These are phyloP conservation scores for Phytophthora boehmeriae DNA, from an alignment of 352 stramenopile genomes.

Conservation along the genomic window DNA sequence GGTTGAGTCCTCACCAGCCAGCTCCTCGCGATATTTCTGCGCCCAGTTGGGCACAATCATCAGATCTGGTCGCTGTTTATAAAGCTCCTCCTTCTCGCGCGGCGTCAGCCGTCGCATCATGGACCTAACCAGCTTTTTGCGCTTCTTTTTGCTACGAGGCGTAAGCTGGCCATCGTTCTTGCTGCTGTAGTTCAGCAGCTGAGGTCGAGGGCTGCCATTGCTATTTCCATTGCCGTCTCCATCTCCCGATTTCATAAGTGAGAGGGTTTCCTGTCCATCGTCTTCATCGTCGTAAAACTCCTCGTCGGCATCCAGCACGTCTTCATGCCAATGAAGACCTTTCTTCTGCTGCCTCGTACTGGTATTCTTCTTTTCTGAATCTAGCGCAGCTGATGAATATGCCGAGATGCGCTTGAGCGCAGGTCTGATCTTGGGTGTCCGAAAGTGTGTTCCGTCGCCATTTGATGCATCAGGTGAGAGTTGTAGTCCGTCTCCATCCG, in stretches of 20 bases:
- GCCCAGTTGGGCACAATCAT: slow-evolving; percentile 91
- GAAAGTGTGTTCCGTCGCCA: slow-evolving; percentile 67
- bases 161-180: slow-evolving; percentile 56
- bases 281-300: slow-evolving; percentile 75
- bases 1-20: slow-evolving; percentile 68
- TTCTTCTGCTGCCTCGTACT: slow-evolving; percentile 49
- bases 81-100: slow-evolving; percentile 86
- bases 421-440: slow-evolving; percentile 48
- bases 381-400: slow-evolving; percentile 55
- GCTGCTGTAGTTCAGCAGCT: slow-evolving; percentile 67
- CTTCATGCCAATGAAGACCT: slow-evolving; percentile 71
- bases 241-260: slow-evolving; percentile 49
- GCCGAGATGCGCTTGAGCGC: slow-evolving; percentile 83
- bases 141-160: slow-evolving; percentile 78
- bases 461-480: slow-evolving; percentile 72
- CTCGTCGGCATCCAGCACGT: slow-evolving; percentile 78
- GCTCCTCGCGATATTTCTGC: slow-evolving; percentile 88
- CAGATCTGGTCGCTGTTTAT: slow-evolving; percentile 77
- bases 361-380: slow-evolving; percentile 42
- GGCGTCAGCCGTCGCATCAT: slow-evolving; percentile 85
- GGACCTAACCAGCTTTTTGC: slow-evolving; percentile 74
- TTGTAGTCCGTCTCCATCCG: slow-evolving; percentile 83
- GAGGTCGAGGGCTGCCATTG: slow-evolving; percentile 38
- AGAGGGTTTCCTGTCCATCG: slow-evolving; percentile 52
- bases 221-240: slow-evolving; percentile 22